These are phyloP conservation scores for Pterocarpus santalinus DNA, from an alignment of 306 rosid genomes.

Conservation along the genomic window DNA sequence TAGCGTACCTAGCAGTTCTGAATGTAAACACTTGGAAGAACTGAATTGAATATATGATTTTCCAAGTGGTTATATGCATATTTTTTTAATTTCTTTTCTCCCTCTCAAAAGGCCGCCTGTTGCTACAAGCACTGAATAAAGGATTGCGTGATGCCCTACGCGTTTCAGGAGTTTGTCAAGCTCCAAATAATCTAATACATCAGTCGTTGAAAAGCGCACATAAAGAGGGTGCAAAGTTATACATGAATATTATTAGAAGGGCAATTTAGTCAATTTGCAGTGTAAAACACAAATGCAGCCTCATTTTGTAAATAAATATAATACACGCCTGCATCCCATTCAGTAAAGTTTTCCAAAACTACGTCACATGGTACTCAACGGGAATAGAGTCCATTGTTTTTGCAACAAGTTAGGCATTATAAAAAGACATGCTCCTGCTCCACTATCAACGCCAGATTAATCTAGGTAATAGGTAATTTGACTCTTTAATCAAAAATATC, in stretches of 20 bases:
- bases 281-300: neutral
- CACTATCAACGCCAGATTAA: too few relatives aligned
- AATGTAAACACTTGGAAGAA: too few relatives aligned
- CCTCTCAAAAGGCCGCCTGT: too few relatives aligned
- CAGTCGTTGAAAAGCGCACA: too few relatives aligned
- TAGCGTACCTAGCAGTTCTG: too few relatives aligned
- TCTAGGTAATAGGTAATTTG: too few relatives aligned
- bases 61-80: too few relatives aligned
- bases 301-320: neutral
- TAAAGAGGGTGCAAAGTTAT: neutral
- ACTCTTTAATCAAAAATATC: too few relatives aligned
- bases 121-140: neutral
- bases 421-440: neutral
- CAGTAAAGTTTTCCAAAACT: neutral
- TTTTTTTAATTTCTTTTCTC: too few relatives aligned
- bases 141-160: neutral
- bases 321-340: neutral
- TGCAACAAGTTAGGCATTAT: neutral
- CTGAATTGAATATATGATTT: too few relatives aligned
- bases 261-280: neutral
- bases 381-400: too few relatives aligned
- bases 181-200: neutral
- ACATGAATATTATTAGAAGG: neutral
- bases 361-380: neutral
- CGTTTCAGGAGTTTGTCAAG: neutral